Conservation (phyloP, 176 grass and related monocot genomes). For the Ampelocalamus luodianensis region DNA sequence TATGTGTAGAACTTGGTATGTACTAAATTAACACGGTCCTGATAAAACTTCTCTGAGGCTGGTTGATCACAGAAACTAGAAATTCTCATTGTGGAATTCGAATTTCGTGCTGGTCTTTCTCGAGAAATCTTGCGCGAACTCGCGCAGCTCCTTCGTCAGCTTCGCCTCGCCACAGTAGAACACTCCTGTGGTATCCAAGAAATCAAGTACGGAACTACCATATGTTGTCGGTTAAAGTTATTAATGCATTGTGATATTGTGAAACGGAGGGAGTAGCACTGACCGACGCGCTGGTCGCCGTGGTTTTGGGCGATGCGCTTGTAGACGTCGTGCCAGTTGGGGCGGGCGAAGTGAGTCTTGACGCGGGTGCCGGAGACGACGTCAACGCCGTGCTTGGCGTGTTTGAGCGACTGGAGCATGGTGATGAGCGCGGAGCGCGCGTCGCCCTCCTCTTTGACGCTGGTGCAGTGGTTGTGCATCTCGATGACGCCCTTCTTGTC, state of each 20-base stretch:
- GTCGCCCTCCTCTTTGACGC: conserved; percentile 95
- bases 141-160: conserved; percentile 71
- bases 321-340: conserved; percentile 87
- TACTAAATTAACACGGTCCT: conserved; percentile 35
- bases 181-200: conserved; percentile 63
- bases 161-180: conserved; percentile 88
- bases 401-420: conserved; percentile 95
- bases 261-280: background rate
- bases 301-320: conserved; percentile 83
- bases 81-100: conserved; percentile 96
- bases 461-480: conserved; percentile 94
- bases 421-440: conserved; percentile 84
- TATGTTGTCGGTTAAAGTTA: background rate
- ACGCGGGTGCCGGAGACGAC: conserved; percentile 84
- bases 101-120: conserved; percentile 82
- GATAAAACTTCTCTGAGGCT: conserved; percentile 28
- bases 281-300: conserved; percentile 71
- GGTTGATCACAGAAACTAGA: conserved; percentile 41
- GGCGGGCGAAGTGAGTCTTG: conserved; percentile 92
- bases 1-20: conserved; percentile 37
- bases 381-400: conserved; percentile 82
- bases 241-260: background rate
- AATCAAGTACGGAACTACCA: background rate
- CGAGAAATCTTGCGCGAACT: conserved; percentile 75
- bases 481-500: conserved; percentile 84